phyloP scores from a whole-genome alignment of 1,284 basidiomycete species.

The Inonotus obliquus region DNA sequence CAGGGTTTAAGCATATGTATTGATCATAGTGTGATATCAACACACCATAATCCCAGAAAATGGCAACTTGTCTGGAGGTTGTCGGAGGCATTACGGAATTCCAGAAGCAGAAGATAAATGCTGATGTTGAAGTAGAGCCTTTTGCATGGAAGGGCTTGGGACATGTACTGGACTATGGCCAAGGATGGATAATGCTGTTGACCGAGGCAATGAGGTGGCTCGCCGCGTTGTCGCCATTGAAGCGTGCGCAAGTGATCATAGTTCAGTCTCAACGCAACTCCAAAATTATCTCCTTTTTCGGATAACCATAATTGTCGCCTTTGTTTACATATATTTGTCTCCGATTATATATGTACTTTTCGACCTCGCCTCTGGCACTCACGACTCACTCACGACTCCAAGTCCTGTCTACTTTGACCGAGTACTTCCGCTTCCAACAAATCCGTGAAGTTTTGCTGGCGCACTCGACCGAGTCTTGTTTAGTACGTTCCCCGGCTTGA shows the following conservation, averaged over 20 bases:
- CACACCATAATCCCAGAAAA: slow-evolving; percentile 62
- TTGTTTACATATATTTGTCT: neutral
- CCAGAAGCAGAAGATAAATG: neutral
- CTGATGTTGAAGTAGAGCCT: neutral
- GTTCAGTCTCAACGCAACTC: neutral
- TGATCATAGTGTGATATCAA: neutral
- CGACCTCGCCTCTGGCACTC: too few species aligned
- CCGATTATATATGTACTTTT: too few species aligned
- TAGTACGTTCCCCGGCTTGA: too few species aligned
- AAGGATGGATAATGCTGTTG: neutral
- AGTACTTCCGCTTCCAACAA: too few species aligned
- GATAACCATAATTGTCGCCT: too few species aligned
- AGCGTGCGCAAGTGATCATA: neutral
- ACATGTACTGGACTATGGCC: neutral
- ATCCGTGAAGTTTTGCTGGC: too few species aligned
- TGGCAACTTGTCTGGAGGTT: slow-evolving; percentile 35
- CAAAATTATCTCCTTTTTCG: neutral
- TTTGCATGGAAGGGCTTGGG: neutral
- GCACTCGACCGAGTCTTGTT: too few species aligned
- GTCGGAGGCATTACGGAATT: neutral
- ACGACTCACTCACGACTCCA: too few species aligned
- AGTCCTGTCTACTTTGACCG: too few species aligned
- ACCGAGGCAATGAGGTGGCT: neutral
- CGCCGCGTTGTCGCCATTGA: neutral
- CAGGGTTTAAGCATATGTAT: slow-evolving; percentile 1